Percentiles rank a stretch among this genome's conserved stretches.
These are phyloP conservation scores for Musa troglodytarum DNA, from an alignment of 176 grass and related monocot genomes.

Conservation along the genomic window DNA sequence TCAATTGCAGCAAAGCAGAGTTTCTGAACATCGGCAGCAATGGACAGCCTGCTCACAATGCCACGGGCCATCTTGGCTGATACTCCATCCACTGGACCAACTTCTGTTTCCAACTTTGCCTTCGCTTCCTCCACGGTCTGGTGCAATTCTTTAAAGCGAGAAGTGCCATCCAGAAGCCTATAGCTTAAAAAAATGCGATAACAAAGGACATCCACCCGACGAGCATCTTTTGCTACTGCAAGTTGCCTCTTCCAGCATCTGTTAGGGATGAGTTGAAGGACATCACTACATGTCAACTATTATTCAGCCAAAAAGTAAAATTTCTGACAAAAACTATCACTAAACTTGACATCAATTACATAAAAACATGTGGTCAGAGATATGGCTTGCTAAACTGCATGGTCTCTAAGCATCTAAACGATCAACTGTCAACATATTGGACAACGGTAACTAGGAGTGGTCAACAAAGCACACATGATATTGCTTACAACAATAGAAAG, in stretches of 20 bases:
- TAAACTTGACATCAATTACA: background rate
- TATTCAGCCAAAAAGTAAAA: background rate
- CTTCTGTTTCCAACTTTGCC: conserved; percentile 81
- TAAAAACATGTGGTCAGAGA: background rate
- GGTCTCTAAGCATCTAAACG: background rate
- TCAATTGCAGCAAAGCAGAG: conserved; percentile 75
- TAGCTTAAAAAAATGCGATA: conserved; percentile 80
- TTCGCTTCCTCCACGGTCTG: conserved; percentile 74
- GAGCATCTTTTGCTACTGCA: conserved; percentile 76
- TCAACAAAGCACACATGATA: too few species aligned
- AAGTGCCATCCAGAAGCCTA: conserved; percentile 65
- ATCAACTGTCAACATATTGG: background rate
- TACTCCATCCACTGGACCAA: conserved; percentile 85
- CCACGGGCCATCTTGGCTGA: conserved; percentile 88
- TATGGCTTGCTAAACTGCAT: background rate
- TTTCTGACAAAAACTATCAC: background rate
- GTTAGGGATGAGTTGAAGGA: conserved; percentile 26
- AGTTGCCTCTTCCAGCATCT: conserved; percentile 98
- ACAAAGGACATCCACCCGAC: conserved; percentile 87
- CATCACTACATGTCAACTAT: conserved; percentile 6
- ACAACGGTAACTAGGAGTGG: background rate
- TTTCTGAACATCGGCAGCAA: conserved; percentile 71
- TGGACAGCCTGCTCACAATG: conserved; percentile 84
- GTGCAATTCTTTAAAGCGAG: conserved; percentile 64
- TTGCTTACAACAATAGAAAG: too few species aligned